These are phyloP conservation scores for Cryptosporidium parvum DNA, from an alignment of 169 alveolate genomes.

Conservation along the genomic window DNA sequence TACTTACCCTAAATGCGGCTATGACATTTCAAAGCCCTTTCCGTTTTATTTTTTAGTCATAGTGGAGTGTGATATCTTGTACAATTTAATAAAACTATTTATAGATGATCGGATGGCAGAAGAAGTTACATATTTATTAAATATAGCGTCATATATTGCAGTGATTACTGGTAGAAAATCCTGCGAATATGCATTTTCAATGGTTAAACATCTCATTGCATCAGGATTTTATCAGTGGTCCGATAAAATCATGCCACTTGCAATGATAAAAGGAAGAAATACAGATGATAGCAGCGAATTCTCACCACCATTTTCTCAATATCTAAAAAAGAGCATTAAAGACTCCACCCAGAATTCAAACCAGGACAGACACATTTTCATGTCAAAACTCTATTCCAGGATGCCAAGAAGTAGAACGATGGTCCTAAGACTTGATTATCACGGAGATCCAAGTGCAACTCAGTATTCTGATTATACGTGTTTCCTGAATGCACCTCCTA, in stretches of 20 bases:
- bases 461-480: constrained; percentile 71
- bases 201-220: constrained; percentile 57
- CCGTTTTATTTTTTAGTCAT: constrained; percentile 50
- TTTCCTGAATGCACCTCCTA: constrained; percentile 65
- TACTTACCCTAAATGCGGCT: constrained; percentile 71
- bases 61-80: constrained; percentile 57
- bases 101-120: constrained; percentile 72
- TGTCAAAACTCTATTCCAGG: constrained; percentile 66
- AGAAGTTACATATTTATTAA: constrained; percentile 24
- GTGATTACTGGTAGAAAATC: constrained; percentile 52
- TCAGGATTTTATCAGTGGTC: constrained; percentile 69
- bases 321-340: background rate
- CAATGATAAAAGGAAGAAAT: constrained; percentile 7
- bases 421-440: constrained; percentile 50
- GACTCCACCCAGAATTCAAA: background rate
- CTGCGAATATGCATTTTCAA: constrained; percentile 28
- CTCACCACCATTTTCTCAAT: constrained; percentile 34
- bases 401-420: constrained; percentile 69
- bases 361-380: constrained; percentile 49
- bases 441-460: constrained; percentile 42
- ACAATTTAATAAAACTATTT: constrained; percentile 31
- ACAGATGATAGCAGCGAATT: constrained; percentile 4
- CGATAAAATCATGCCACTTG: constrained; percentile 41
- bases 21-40: constrained; percentile 51
- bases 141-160: constrained; percentile 39